Conservation (phyloP, 495 filamentous ascomycete genomes). For the Penicillium macrosclerotiorum region DNA sequence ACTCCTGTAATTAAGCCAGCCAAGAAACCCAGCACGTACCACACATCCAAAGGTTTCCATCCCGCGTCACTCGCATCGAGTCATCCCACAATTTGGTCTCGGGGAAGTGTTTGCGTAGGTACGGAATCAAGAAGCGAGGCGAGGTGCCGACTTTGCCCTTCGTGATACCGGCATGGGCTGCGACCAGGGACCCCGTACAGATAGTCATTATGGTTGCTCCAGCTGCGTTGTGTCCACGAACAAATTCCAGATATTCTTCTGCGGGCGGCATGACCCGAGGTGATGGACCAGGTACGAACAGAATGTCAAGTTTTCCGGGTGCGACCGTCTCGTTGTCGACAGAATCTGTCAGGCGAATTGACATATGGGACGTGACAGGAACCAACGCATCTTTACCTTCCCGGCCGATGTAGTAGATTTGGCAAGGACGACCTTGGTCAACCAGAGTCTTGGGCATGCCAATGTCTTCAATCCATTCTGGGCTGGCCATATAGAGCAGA, state of each 20-base stretch:
- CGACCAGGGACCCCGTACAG: conserved; percentile 52
- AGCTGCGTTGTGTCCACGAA: conserved; percentile 37
- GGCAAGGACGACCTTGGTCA: conserved; percentile 35
- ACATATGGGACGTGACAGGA: conserved; percentile 32
- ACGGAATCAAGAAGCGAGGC: conserved; percentile 47
- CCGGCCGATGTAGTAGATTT: conserved; percentile 46
- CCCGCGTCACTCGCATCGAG: conserved; percentile 46
- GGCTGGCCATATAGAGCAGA: conserved; percentile 42
- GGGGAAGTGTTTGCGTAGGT: conserved; percentile 42
- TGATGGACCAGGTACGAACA: conserved; percentile 53
- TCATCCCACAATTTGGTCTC: conserved; percentile 42
- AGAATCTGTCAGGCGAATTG: conserved; percentile 39
- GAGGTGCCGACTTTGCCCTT: conserved; percentile 48
- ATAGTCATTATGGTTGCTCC: conserved; percentile 50
- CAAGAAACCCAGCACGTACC: conserved; percentile 41
- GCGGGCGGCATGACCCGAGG: conserved; percentile 29
- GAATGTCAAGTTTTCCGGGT: conserved; percentile 49
- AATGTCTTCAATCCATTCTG: conserved; percentile 40
- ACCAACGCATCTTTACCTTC: conserved; percentile 24
- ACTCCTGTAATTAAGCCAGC: too few relatives aligned
- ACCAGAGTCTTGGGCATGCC: conserved; percentile 33
- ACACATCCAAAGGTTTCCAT: conserved; percentile 61
- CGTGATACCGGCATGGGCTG: conserved; percentile 50
- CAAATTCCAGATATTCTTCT: conserved; percentile 40
- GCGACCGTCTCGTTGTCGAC: conserved; percentile 39